Base-by-base conservation (phyloP, 2,329 filamentous ascomycete genomes). In the Akanthomyces dipterigenus region DNA sequence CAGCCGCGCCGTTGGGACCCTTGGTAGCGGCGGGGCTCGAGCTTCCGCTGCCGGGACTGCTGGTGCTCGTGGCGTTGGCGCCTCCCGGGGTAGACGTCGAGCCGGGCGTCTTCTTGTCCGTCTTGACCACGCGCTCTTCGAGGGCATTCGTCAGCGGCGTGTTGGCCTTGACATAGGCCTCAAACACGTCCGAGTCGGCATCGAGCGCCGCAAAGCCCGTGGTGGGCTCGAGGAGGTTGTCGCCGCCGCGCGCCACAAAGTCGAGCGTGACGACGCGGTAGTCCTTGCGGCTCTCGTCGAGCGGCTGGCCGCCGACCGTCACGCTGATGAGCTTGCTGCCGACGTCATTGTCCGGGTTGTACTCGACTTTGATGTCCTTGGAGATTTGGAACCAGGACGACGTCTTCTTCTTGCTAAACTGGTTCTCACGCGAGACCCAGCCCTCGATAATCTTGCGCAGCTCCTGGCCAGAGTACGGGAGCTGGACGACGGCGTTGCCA, bases 261-360 rank as follows among this genome's bases (percentile, higher is more conserved):
- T 88, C 85, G 1, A 87, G 73, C 0, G 86, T 88, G 18, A 85
- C 82, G 22, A 88, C 70, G 12, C 76, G 79, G 70, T 88, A 88
- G 31, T 78, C 73, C 18, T 70, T 71, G 12, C 62, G 50, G 6
- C 70, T 70, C 12, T 76, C 71, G 38, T 82, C 78, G 2, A 88
- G 72, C 0, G 75, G 71, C 65, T 78, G 67, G 16, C 75, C 81
- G 36, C 75, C 77, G 40, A 88, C 76, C 1, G 74, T 78, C 1
- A 86, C 77, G 18, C 76, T 74, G 20, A 86, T 75, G 3, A 88
- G 78, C 60, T 77, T 80, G 36, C 72, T 77, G 46, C 81, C 81
- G 34, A 75, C 77, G 16, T 69, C 71, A 63, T 77, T 80, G 31
- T 74, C 66, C 0, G 84, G 81, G 70, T 86, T 82, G 68, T 85